Percentiles rank a stretch among this genome's conserved stretches.
Evolutionary conservation across 805 yeast species (phyloP).

Genomic region (Wilhelminamyces savonicus): DNA sequence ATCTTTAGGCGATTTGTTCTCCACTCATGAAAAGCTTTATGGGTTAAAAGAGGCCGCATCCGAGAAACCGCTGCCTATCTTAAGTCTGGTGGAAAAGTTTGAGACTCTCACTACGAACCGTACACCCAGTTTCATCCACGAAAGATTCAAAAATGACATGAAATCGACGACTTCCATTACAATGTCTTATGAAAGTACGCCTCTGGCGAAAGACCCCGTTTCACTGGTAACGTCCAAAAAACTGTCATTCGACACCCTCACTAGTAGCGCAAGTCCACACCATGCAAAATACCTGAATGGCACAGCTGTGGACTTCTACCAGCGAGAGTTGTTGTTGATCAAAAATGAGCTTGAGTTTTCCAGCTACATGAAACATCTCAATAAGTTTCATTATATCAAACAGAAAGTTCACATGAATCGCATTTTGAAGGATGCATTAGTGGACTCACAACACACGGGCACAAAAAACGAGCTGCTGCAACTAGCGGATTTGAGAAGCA

Average conservation of each 20-base stretch:
- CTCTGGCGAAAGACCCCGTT: too few relatives aligned
- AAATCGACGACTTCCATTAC: conserved; percentile 5
- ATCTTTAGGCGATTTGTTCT: conserved; percentile 17
- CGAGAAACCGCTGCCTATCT: too few relatives aligned
- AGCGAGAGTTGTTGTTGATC: conserved; percentile 50
- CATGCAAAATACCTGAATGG: too few relatives aligned
- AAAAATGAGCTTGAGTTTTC: conserved; percentile 60
- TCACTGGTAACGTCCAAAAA: too few relatives aligned
- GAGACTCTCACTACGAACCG: neutral
- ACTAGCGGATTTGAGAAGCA: conserved; percentile 4
- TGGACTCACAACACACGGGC: conserved; percentile 4
- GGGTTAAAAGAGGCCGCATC: too few relatives aligned
- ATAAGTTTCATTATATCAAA: conserved; percentile 12
- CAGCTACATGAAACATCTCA: conserved; percentile 44
- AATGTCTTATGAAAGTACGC: too few relatives aligned
- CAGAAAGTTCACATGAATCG: conserved; percentile 7
- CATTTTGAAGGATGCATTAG: conserved; percentile 7
- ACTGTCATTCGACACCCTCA: too few relatives aligned
- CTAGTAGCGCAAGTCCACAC: too few relatives aligned
- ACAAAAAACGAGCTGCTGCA: conserved; percentile 4
- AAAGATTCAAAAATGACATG: conserved; percentile 9
- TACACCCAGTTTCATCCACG: conserved; percentile 4
- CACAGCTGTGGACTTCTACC: conserved; percentile 41
- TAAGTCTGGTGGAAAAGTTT: neutral
- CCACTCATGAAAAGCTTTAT: conserved; percentile 29